Conservation (phyloP, 768 basidiomycete genomes). For the Lyophyllum atratum region DNA sequence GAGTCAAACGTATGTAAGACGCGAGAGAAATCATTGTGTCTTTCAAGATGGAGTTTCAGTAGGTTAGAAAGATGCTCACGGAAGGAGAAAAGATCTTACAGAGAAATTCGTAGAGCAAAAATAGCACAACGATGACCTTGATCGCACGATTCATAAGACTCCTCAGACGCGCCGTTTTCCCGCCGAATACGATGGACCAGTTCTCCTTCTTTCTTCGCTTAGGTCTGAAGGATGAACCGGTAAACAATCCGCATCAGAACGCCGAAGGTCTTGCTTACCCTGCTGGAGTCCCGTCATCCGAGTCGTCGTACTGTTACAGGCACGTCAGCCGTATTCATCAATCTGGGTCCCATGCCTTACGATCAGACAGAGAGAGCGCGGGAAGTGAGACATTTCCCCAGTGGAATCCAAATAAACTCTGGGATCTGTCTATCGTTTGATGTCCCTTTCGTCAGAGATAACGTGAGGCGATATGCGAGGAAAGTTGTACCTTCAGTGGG, state of each 20-base stretch:
- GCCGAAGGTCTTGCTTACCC: not conserved
- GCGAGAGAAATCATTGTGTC: not conserved
- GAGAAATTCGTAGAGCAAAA: slow-evolving; percentile 3
- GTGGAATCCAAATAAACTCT: slow-evolving; percentile 11
- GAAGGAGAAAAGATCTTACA: slow-evolving; percentile 4
- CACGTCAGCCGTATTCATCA: not conserved
- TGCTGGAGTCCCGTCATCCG: not conserved
- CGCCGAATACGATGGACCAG: slow-evolving; percentile 6
- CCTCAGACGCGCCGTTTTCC: not conserved
- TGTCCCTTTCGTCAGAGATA: not conserved
- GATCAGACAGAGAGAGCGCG: slow-evolving; percentile 13
- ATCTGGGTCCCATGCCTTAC: not conserved
- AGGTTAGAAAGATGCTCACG: no score
- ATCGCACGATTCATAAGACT: slow-evolving; percentile 1
- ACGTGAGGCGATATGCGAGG: not conserved
- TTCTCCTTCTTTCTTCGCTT: slow-evolving; percentile 8
- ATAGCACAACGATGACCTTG: not conserved
- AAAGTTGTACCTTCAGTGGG: slow-evolving; percentile 7
- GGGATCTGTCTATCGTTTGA: slow-evolving; percentile 12
- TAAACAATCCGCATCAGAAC: not conserved
- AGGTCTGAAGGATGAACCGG: not conserved
- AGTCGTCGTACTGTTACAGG: slow-evolving; percentile 6
- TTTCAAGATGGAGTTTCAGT: no score
- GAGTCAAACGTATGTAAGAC: not conserved
- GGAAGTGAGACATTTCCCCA: slow-evolving; percentile 12